Percentiles rank a stretch among this genome's conserved stretches.
Conservation (phyloP, 108 stramenopile genomes). For the Fragilaria crotonensis region DNA sequence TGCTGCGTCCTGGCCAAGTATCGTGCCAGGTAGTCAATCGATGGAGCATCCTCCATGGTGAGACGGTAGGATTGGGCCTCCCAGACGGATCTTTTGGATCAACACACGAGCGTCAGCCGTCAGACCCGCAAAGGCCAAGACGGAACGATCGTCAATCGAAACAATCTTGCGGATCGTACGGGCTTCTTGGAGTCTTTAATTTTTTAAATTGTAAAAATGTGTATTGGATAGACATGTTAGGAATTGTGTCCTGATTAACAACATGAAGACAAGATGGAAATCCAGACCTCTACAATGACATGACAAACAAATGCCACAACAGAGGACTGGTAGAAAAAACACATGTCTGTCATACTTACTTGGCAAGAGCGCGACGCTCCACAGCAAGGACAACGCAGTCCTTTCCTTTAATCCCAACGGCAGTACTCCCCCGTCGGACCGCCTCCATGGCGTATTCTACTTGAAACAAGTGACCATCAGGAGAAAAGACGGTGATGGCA, state of each 20-base stretch:
- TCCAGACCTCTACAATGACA: slow-evolving; percentile 4
- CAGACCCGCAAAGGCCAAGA: slow-evolving; percentile 98
- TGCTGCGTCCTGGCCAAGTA: slow-evolving; percentile 98
- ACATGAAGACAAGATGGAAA: too few relatives aligned
- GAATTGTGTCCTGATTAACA: too few relatives aligned
- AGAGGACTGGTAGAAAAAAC: neutral
- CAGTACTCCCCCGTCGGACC: slow-evolving; percentile 95
- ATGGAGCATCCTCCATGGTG: slow-evolving; percentile 98
- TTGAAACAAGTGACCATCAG: slow-evolving; percentile 99
- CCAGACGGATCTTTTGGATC: slow-evolving; percentile 84
- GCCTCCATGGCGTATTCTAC: slow-evolving; percentile 99
- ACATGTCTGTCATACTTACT: slow-evolving; percentile 58
- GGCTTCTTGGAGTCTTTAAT: slow-evolving; percentile 95
- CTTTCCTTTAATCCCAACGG: slow-evolving; percentile 94
- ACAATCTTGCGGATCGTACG: slow-evolving; percentile 98
- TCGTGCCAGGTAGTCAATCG: slow-evolving; percentile 95
- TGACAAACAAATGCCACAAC: slow-evolving; percentile 1
- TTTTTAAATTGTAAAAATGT: too few relatives aligned
- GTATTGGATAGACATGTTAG: too few relatives aligned
- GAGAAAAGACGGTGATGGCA: slow-evolving; percentile 99
- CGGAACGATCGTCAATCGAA: slow-evolving; percentile 89
- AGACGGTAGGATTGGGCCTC: slow-evolving; percentile 99
- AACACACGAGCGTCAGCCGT: slow-evolving; percentile 99
- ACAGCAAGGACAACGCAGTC: slow-evolving; percentile 97
- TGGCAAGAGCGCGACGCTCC: slow-evolving; percentile 94